Evolutionary conservation across 2,329 filamentous ascomycete species (phyloP).

Genomic region (Ambrosiella beaveri): DNA sequence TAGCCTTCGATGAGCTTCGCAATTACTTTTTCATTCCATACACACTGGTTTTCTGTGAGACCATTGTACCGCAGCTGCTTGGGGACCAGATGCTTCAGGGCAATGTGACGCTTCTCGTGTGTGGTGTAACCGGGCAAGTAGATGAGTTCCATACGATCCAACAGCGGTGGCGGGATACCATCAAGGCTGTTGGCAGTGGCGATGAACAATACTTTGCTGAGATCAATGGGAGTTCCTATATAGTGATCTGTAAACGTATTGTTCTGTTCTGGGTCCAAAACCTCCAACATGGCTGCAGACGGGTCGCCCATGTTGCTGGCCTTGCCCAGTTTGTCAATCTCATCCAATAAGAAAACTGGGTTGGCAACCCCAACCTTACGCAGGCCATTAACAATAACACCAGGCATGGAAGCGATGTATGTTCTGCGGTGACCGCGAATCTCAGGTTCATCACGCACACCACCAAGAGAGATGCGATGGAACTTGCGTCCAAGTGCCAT

Average conservation of each 20-base stretch:
- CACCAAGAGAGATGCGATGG: constrained; percentile 88
- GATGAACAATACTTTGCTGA: constrained; percentile 94
- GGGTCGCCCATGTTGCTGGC: constrained; percentile 91
- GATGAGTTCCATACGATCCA: constrained; percentile 96
- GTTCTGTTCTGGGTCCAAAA: constrained; percentile 94
- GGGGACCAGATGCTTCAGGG: constrained; percentile 78
- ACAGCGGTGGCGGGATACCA: constrained; percentile 80
- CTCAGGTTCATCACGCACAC: constrained; percentile 90
- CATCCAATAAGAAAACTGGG: constrained; percentile 86
- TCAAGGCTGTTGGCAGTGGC: constrained; percentile 90
- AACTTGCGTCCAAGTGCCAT: constrained; percentile 87
- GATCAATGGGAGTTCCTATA: constrained; percentile 82
- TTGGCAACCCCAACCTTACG: constrained; percentile 94
- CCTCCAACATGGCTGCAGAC: constrained; percentile 92
- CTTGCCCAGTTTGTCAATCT: constrained; percentile 91
- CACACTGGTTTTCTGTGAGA: constrained; percentile 55
- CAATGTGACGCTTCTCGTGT: constrained; percentile 91
- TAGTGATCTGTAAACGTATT: constrained; percentile 92
- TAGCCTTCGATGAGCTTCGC: constrained; percentile 94
- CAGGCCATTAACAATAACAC: constrained; percentile 78
- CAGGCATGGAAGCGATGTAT: constrained; percentile 98
- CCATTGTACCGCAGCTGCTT: constrained; percentile 92
- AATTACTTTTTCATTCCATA: constrained; percentile 65
- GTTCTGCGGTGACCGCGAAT: constrained; percentile 88
- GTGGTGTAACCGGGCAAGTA: constrained; percentile 89